Evolutionary conservation across 768 basidiomycete genomes (phyloP), one percentile per base, ranked within the genome.

Genomic region (Mycena leptocephala): DNA sequence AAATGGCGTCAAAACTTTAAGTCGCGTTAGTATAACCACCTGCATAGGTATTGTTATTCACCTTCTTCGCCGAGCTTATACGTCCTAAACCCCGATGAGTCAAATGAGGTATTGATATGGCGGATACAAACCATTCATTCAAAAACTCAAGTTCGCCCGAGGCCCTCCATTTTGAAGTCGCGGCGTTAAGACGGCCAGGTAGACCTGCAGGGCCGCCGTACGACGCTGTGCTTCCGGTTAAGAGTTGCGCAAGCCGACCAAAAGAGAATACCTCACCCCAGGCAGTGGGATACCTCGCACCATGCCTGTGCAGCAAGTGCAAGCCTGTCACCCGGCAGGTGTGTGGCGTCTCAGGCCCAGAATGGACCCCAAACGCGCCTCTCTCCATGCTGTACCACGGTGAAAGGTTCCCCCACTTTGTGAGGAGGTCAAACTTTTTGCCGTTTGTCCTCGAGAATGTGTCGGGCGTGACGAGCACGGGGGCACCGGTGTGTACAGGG

Each of bases 381-480:
- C 85, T 87, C 22, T 88, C 87, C 24, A 95, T 92, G 77, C 93
- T 95, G 82, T 93, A 96, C 96, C 96, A 97, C 14, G 96, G 96
- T 1, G 94, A 93, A 46, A 96, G 83, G 80, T 96, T 96, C 1
- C 96, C 96, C 96, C 95, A 96, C 48, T 91, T 90, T 81, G 88
- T 90, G 84, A 96, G 92, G 58, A 96, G 80, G 80, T 94, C 90
- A 78, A 95, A 96, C 14, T 86, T 82, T 35, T 84, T 83, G 35
- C 78, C 80, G 61, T 80, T 82, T 32, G 80, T 82, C 56, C 72
- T 80, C 62, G 81, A 79, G 75, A 89, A 70, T 4, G 81, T 72
- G 6, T 85, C 77, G 2, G 94, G 93, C 28, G 83, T 84, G 33
- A 95, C 87, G 51, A 96, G 90, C 61, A 92, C 87, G 4, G 93